Base-by-base conservation (phyloP, 805 yeast genomes). In the Ogataea haglerorum region DNA sequence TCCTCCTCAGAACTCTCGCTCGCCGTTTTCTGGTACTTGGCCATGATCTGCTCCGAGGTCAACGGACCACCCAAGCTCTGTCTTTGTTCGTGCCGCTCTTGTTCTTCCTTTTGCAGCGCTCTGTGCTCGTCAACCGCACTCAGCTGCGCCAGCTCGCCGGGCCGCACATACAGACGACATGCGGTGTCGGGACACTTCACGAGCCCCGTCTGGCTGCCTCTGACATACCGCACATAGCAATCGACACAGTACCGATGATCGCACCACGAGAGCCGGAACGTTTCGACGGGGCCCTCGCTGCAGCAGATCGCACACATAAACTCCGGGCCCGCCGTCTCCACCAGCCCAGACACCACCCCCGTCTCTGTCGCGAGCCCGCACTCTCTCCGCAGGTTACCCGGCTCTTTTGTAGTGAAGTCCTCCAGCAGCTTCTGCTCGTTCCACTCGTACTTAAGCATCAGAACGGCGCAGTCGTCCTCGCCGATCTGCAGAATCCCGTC, bases 281-380 rank as follows among this genome's bases (percentile, higher is more conserved):
- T 61, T 7, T 44, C 38, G 23, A 64, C 40, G 2, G 31, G 72
- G 51, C 43, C 61, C 40, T 53, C 54, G 13, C 46, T 83, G 58
- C 87, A 85, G 61, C 96, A 90, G n/a, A 90, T 80, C 12, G 61
- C 52, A 57, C 96, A 88, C 19, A 58, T 46, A 47, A 69, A 76
- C 10, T 54, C 61, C 3, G 36, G 50, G 3, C 57, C 56, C 0
- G 62, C 52, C 30, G 47, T 30, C 40, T 36, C 27, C 12, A 48
- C 28, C 5, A 50, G 42, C 3, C 24, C 32, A 3, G 38, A 16
- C 22, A 24, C 27, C 17, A 71, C 35, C 6, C 75, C 73, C 4
- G 62, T 65, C 10, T 54, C 57, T 2, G 44, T 34, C 10, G 63
- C 48, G 6, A 76, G 58, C 3, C 67, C 68, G 16, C 52, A 47